These are phyloP conservation scores for Globisporangium mamillatum DNA, from an alignment of 352 stramenopile genomes.

Conservation along the genomic window DNA sequence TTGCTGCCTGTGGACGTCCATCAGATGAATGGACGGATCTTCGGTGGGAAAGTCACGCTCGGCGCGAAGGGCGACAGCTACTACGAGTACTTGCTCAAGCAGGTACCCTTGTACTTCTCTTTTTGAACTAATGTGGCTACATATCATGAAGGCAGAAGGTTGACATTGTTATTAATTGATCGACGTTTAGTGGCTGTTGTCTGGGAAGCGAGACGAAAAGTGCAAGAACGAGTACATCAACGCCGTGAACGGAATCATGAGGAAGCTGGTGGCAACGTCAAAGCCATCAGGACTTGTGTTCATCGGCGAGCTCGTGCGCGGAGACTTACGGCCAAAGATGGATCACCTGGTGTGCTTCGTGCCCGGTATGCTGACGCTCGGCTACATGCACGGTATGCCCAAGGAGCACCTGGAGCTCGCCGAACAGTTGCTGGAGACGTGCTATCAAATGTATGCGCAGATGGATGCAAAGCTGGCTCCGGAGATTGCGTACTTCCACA, in stretches of 20 bases:
- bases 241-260: constrained; percentile 60
- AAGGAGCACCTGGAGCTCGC: constrained; percentile 67
- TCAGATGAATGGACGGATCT: constrained; percentile 35
- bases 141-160: not conserved
- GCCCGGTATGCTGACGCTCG: constrained; percentile 84
- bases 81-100: constrained; percentile 85
- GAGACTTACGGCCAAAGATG: constrained; percentile 64
- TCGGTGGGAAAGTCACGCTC: constrained; percentile 56
- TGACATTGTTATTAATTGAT: not conserved
- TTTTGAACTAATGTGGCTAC: not conserved
- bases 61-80: constrained; percentile 80
- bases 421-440: constrained; percentile 77
- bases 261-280: constrained; percentile 49
- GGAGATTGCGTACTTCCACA: constrained; percentile 84
- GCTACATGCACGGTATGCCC: constrained; percentile 67
- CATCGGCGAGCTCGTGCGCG: constrained; percentile 64
- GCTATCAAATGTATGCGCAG: constrained; percentile 84
- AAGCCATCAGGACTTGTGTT: constrained; percentile 61
- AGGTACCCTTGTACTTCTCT: constrained; percentile 31
- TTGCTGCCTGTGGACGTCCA: constrained; percentile 56
- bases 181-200: constrained; percentile 54
- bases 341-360: constrained; percentile 92
- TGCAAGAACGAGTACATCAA: constrained; percentile 65
- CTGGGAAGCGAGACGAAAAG: constrained; percentile 69
- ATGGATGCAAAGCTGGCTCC: constrained; percentile 83